A percentile compares a stretch with the other conserved stretches of the same genome.
phyloP scores from a whole-genome alignment of 495 filamentous ascomycete species.

The Penicillium egyptiacum region DNA sequence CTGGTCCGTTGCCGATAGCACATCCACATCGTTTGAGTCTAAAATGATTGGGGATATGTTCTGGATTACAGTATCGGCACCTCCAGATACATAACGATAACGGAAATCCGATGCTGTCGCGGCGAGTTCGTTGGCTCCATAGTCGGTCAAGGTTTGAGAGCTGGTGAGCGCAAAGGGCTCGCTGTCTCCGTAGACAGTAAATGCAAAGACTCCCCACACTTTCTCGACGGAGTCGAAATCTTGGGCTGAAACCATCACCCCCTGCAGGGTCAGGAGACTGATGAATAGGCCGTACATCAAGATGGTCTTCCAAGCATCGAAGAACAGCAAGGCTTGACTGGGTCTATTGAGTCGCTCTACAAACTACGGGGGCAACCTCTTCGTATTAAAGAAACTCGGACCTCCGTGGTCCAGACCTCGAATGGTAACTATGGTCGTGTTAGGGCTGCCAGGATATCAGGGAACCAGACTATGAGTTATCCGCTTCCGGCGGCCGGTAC shows the following conservation, averaged over 20 bases:
- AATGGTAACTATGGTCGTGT: slow-evolving; percentile 8
- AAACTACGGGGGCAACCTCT: background rate
- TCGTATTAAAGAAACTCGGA: slow-evolving; percentile 9
- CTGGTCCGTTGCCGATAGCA: slow-evolving; percentile 49
- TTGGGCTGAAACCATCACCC: slow-evolving; percentile 26
- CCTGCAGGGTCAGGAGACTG: slow-evolving; percentile 17
- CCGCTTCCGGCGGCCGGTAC: slow-evolving; percentile 20
- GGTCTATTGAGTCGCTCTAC: background rate
- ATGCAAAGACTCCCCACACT: slow-evolving; percentile 68
- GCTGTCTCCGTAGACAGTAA: slow-evolving; percentile 71
- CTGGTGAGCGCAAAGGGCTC: slow-evolving; percentile 54
- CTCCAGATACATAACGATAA: slow-evolving; percentile 52
- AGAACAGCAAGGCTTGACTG: background rate
- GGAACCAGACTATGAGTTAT: slow-evolving; percentile 5
- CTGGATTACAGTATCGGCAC: slow-evolving; percentile 38
- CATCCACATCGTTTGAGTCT: slow-evolving; percentile 46
- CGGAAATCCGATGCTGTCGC: slow-evolving; percentile 62
- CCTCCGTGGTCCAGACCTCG: slow-evolving; percentile 19
- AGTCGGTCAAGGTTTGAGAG: slow-evolving; percentile 56
- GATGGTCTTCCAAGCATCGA: background rate
- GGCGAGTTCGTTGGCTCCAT: slow-evolving; percentile 68
- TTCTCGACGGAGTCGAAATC: slow-evolving; percentile 44
- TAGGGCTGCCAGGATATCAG: slow-evolving; percentile 13
- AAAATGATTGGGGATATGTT: slow-evolving; percentile 45
- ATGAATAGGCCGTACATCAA: slow-evolving; percentile 22